Percentiles rank a stretch among this genome's conserved stretches.
These are phyloP conservation scores for Pythium utonaiense DNA, from an alignment of 352 stramenopile genomes.

Conservation along the genomic window DNA sequence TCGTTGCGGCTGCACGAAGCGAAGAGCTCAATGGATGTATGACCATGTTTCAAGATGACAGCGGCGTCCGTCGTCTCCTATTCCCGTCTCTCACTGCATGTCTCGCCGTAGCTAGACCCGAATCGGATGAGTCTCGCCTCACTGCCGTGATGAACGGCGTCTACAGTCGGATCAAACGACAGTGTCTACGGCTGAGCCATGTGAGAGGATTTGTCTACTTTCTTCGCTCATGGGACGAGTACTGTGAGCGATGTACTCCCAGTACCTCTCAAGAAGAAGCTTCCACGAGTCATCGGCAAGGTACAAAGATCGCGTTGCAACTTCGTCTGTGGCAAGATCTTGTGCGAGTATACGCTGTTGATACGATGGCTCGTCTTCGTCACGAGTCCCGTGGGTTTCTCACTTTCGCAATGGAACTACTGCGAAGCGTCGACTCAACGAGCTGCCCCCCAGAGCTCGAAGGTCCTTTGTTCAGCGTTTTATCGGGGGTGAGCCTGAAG, in stretches of 20 bases:
- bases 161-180: background rate
- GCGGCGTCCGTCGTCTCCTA: background rate
- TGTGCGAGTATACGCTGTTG: conserved; percentile 5
- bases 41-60: background rate
- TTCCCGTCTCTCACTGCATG: background rate
- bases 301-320: conserved; percentile 1
- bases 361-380: background rate
- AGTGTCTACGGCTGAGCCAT: background rate
- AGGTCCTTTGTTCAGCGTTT: conserved; percentile 18
- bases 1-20: background rate
- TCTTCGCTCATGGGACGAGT: conserved; percentile 12
- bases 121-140: background rate
- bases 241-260: conserved; percentile 1
- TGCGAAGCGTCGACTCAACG: conserved; percentile 10
- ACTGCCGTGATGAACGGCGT: background rate
- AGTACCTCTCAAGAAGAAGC: background rate
- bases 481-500: conserved; percentile 1
- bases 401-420: background rate
- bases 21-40: background rate
- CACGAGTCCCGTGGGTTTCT: conserved; percentile 6
- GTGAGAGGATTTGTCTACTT: background rate
- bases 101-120: background rate
- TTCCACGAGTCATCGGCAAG: background rate
- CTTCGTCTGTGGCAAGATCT: conserved; percentile 15
- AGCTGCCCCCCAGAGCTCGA: conserved; percentile 14